Evolutionary conservation across 495 filamentous ascomycete species (phyloP).

Genomic region (Bombardia bombarda): DNA sequence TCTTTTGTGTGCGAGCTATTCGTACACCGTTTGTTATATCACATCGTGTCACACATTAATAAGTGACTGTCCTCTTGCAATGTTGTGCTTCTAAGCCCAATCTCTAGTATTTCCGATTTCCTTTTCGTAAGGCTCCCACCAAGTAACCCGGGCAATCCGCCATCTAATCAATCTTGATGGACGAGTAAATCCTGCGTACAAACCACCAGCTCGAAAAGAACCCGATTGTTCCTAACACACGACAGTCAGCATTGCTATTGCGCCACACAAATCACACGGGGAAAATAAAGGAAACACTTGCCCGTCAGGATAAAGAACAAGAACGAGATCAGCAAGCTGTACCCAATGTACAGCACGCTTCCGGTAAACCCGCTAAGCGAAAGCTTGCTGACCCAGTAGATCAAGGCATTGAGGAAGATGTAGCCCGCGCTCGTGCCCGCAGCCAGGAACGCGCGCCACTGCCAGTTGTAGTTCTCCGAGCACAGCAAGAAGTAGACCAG

Average conservation of each 20-base stretch:
- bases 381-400: slow-evolving; percentile 82
- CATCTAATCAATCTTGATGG: slow-evolving; percentile 83
- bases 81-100: no score
- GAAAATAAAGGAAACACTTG: slow-evolving; percentile 36
- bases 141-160: no score
- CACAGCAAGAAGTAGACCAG: slow-evolving; percentile 94
- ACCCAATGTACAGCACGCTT: slow-evolving; percentile 87
- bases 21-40: no score
- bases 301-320: slow-evolving; percentile 90
- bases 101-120: no score
- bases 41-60: no score
- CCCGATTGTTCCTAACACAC: slow-evolving; percentile 70
- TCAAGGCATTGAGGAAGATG: slow-evolving; percentile 78
- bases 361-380: slow-evolving; percentile 77
- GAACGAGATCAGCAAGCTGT: slow-evolving; percentile 81
- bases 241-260: neutral
- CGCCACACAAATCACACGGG: neutral
- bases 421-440: slow-evolving; percentile 83
- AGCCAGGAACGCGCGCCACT: slow-evolving; percentile 87
- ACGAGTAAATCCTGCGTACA: slow-evolving; percentile 84
- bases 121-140: no score
- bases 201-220: slow-evolving; percentile 94
- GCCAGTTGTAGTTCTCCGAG: slow-evolving; percentile 97
- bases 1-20: no score
- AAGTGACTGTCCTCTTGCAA: no score